Evolutionary conservation across 2,329 filamentous ascomycete genomes (phyloP).

Genomic region (Ploettnerulaceae sp.): DNA sequence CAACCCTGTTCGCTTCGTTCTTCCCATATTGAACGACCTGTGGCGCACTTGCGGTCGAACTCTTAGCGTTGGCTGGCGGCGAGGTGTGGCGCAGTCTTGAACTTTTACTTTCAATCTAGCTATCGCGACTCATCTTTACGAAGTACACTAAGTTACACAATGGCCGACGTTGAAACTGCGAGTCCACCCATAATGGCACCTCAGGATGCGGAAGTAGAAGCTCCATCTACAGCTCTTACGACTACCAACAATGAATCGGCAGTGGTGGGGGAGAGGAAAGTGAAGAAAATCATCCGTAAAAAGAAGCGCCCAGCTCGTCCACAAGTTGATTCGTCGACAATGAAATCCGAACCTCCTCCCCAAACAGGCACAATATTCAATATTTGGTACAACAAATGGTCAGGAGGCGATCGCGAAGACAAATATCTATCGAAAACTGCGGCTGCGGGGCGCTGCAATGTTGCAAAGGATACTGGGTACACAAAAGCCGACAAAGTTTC

Average conservation of each 20-base stretch:
- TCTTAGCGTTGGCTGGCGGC: background rate
- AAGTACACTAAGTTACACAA: conserved; percentile 20
- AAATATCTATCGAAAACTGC: conserved; percentile 79
- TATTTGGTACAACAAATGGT: conserved; percentile 99
- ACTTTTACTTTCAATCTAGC: conserved; percentile 7
- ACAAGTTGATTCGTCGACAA: conserved; percentile 79
- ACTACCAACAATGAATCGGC: conserved; percentile 29
- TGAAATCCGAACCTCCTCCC: conserved; percentile 79
- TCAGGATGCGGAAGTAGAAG: conserved; percentile 11
- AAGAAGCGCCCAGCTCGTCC: conserved; percentile 86
- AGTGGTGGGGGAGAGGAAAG: conserved; percentile 45
- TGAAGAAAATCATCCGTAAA: conserved; percentile 87
- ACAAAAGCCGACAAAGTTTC: conserved; percentile 71
- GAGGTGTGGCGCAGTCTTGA: background rate
- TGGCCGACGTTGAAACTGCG: conserved; percentile 29
- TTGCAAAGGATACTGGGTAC: conserved; percentile 74
- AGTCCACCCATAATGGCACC: conserved; percentile 22
- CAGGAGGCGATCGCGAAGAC: conserved; percentile 89
- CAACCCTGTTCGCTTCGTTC: too few relatives aligned
- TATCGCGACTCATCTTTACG: conserved; percentile 5
- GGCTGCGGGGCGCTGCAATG: conserved; percentile 80
- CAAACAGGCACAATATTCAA: conserved; percentile 97
- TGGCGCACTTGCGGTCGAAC: background rate
- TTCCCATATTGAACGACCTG: background rate
- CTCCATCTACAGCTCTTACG: conserved; percentile 26